Conservation (phyloP, 352 stramenopile species). For the Globisporangium perplexum region DNA sequence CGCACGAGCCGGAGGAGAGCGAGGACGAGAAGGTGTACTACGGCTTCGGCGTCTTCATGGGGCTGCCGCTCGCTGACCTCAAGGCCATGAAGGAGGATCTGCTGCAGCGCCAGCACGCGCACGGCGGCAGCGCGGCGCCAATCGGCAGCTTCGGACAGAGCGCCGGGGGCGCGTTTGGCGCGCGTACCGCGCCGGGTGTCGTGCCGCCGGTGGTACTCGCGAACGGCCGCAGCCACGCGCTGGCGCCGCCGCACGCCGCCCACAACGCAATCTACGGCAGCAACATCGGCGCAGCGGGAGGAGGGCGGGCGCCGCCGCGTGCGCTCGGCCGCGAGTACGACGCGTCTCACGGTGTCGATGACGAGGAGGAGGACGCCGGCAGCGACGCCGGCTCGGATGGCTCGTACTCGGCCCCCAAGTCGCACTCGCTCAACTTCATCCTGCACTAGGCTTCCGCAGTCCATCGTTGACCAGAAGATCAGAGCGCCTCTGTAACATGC, state of each 20-base stretch:
- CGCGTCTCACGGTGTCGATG: conserved; percentile 11
- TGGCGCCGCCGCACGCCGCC: conserved; percentile 1
- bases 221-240: conserved; percentile 9
- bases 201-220: conserved; percentile 2
- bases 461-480: not conserved
- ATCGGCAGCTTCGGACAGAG: conserved; percentile 1
- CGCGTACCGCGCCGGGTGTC: not conserved
- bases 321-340: conserved; percentile 18
- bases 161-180: not conserved
- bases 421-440: conserved; percentile 82
- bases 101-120: conserved; percentile 43
- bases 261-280: conserved; percentile 2
- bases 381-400: conserved; percentile 62
- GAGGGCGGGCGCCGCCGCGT: not conserved
- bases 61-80: conserved; percentile 72
- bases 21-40: conserved; percentile 88
- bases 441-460: conserved; percentile 33
- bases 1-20: conserved; percentile 37
- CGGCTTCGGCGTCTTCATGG: conserved; percentile 87
- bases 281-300: not conserved
- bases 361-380: conserved; percentile 14
- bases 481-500: not conserved
- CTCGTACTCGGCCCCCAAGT: conserved; percentile 51
- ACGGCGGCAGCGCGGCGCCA: not conserved
- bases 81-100: conserved; percentile 83